Base-by-base conservation (phyloP, 129 eudicot genomes). In the Calendula officinalis region DNA sequence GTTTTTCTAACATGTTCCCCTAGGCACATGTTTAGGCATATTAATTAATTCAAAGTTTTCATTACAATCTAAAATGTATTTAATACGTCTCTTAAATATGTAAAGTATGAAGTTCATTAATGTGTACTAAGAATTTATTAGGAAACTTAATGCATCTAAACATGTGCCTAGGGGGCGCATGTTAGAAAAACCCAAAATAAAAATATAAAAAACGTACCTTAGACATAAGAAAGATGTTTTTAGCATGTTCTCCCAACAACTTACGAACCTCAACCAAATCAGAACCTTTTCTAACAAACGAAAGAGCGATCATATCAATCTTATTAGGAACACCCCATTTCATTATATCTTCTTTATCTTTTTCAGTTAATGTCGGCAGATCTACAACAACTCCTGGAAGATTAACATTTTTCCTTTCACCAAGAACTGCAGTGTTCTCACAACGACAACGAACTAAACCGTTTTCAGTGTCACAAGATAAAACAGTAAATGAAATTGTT, bases 351-450 rank as follows among this genome's bases (percentile, higher is more conserved):
- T 81, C 92, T 73, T 75, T 85, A 62, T 85, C 92, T 52, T 85
- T 85, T 12, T 85, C 87, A 1, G 92, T 85, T 72, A 85, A 62
- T 12, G 92, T 85, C 7, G 92, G 87, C 15, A 85, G 82, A 68
- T 81, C 92, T 27, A 85, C 92, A 38, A 85, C 68, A 62, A 85
- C 92, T 9, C 92, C 92, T 1, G 92, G 92, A 32, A 85, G 92
- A 69, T 85, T 85, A 64, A 85, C 92, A 44, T 85, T 85, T 77
- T 85, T 85, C n/a, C 92, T 60, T 77, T 85, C 92, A 43, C 92
- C 92, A 17, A 85, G 81, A 64, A 85, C 85, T 0, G 87, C 87
- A 6, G 87, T 85, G 71, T 85, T 85, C 77, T 85, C 92, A 73
- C 92, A 85, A 17, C 92, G 92, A 65, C 91, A 84, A 30, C 65